Evolutionary conservation across 2,329 filamentous ascomycete genomes (phyloP).

Genomic region (Xylariaceae sp.): DNA sequence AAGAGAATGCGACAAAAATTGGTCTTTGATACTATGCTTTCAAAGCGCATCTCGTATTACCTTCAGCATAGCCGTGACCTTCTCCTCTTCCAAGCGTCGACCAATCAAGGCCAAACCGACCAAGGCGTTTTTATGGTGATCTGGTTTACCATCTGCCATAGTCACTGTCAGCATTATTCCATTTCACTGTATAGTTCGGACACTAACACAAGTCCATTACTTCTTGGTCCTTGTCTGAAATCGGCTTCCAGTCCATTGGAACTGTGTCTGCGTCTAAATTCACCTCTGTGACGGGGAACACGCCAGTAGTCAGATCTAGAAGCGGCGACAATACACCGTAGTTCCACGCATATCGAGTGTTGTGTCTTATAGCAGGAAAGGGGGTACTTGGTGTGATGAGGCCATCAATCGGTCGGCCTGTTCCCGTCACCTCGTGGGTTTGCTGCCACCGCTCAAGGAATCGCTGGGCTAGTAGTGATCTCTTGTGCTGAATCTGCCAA

Average conservation of each 20-base stretch:
- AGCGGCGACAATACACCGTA: constrained; percentile 11
- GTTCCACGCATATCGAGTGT: constrained; percentile 10
- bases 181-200: neutral
- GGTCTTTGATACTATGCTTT: too few species aligned
- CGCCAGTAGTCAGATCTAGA: constrained; percentile 18
- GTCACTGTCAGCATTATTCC: neutral
- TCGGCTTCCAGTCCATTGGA: constrained; percentile 15
- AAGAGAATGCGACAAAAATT: too few species aligned
- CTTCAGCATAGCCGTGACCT: constrained; percentile 15
- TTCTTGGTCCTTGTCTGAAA: constrained; percentile 15
- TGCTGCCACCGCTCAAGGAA: constrained; percentile 20
- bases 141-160: constrained; percentile 14
- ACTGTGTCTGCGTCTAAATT: constrained; percentile 18
- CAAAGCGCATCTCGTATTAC: constrained; percentile 10
- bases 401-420: constrained; percentile 9
- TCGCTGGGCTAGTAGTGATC: constrained; percentile 12
- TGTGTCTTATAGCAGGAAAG: constrained; percentile 7
- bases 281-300: constrained; percentile 20
- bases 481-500: constrained; percentile 20
- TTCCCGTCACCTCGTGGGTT: constrained; percentile 6
- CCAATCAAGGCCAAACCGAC: constrained; percentile 19
- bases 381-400: constrained; percentile 8
- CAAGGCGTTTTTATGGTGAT: constrained; percentile 21
- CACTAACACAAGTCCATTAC: constrained; percentile 15
- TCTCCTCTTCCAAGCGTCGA: constrained; percentile 21